Conservation (phyloP, 768 basidiomycete species). For the Neoboletus subvelutipes region DNA sequence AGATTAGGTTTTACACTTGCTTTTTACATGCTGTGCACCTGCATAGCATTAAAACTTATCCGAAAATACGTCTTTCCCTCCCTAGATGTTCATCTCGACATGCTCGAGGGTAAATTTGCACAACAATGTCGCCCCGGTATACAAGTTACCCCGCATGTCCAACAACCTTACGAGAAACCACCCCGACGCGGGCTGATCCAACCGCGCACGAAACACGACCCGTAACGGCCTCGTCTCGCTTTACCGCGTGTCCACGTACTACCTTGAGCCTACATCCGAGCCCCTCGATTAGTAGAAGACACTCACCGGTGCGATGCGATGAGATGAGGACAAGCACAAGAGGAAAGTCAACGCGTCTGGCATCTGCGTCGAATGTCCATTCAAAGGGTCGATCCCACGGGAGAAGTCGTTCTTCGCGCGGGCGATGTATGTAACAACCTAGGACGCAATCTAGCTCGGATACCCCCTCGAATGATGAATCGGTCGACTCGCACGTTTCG, state of each 20-base stretch:
- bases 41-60: too few species aligned
- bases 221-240: slow-evolving; percentile 45
- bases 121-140: slow-evolving; percentile 31
- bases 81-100: neutral
- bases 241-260: slow-evolving; percentile 38
- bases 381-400: slow-evolving; percentile 45
- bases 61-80: neutral
- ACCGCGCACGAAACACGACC: slow-evolving; percentile 53
- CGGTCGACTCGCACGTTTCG: too few species aligned
- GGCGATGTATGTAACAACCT: too few species aligned
- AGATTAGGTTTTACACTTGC: too few species aligned
- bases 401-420: too few species aligned
- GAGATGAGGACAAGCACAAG: slow-evolving; percentile 37
- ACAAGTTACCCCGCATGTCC: slow-evolving; percentile 49
- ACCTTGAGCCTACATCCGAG: slow-evolving; percentile 12
- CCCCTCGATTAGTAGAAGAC: neutral
- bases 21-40: too few species aligned
- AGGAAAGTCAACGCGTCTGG: slow-evolving; percentile 58
- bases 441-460: too few species aligned
- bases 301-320: neutral
- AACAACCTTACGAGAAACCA: slow-evolving; percentile 53
- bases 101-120: slow-evolving; percentile 22
- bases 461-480: too few species aligned
- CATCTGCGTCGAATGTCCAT: slow-evolving; percentile 48
- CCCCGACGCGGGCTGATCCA: slow-evolving; percentile 45